Evolutionary conservation across 768 basidiomycete genomes (phyloP).

Genomic region (Hericium alpestre): DNA sequence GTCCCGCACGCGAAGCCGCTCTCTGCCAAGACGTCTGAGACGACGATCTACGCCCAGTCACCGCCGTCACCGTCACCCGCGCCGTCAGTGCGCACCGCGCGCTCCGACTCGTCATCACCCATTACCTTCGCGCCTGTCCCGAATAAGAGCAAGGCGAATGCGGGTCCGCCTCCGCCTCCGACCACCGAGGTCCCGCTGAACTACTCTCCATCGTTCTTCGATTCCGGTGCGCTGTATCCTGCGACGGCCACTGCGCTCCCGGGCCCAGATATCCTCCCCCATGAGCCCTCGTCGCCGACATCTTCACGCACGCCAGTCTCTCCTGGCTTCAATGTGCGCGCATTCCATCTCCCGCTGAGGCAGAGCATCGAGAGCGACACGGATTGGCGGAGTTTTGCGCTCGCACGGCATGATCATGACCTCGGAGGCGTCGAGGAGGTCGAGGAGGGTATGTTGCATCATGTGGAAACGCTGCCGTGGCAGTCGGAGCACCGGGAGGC

Average conservation of each 20-base stretch:
- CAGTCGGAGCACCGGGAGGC: constrained; percentile 3
- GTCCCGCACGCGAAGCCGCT: background rate
- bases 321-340: background rate
- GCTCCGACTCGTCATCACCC: constrained; percentile 7
- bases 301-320: background rate
- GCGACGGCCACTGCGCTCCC: background rate
- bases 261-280: background rate
- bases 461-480: background rate
- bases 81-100: background rate
- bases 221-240: background rate
- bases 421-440: background rate
- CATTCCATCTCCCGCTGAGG: constrained; percentile 8
- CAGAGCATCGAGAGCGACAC: background rate
- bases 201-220: background rate
- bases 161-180: background rate
- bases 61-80: background rate
- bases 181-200: no score
- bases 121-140: constrained; percentile 7
- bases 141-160: background rate
- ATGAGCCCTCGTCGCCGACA: background rate
- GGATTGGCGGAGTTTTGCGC: background rate
- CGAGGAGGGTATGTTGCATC: background rate
- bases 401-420: background rate
- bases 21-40: background rate
- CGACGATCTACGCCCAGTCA: background rate